These are phyloP conservation scores for Xylaria sp. DNA, from an alignment of 2,329 filamentous ascomycete genomes.

Conservation along the genomic window DNA sequence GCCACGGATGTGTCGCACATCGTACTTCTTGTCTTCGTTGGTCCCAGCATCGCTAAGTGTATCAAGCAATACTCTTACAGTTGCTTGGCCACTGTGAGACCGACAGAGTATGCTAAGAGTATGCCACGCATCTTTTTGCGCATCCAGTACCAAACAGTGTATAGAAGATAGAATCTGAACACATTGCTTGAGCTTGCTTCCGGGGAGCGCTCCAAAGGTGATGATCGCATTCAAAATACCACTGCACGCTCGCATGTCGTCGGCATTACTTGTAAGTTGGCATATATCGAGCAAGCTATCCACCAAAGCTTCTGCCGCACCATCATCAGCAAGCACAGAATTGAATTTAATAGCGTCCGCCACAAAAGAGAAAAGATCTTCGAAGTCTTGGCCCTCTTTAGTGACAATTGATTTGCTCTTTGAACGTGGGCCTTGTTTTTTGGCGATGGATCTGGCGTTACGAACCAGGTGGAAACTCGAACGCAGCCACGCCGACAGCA, in stretches of 20 bases:
- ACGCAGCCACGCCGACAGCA: conserved; percentile 71
- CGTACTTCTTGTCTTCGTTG: conserved; percentile 61
- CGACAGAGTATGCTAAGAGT: conserved; percentile 76
- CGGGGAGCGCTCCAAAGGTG: conserved; percentile 77
- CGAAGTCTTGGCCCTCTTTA: conserved; percentile 70
- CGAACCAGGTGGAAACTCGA: conserved; percentile 65
- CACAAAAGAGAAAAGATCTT: conserved; percentile 72
- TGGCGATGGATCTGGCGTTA: conserved; percentile 61
- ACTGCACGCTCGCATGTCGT: conserved; percentile 75
- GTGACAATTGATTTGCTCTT: conserved; percentile 56
- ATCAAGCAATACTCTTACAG: conserved; percentile 73
- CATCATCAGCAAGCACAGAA: conserved; percentile 73
- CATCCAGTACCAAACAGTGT: conserved; percentile 70
- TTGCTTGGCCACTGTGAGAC: conserved; percentile 78
- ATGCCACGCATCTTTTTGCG: conserved; percentile 75
- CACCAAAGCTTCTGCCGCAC: conserved; percentile 70
- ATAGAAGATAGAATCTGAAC: conserved; percentile 79
- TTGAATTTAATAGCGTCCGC: conserved; percentile 80
- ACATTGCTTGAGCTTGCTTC: conserved; percentile 70
- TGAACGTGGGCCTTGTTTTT: conserved; percentile 59
- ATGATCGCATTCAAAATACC: conserved; percentile 76
- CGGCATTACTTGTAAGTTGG: conserved; percentile 71
- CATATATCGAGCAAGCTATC: conserved; percentile 73
- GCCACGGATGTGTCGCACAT: conserved; percentile 68
- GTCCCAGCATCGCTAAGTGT: conserved; percentile 64